Base-by-base conservation (phyloP, 2,329 filamentous ascomycete species). In the Rhynchosporium agropyri region DNA sequence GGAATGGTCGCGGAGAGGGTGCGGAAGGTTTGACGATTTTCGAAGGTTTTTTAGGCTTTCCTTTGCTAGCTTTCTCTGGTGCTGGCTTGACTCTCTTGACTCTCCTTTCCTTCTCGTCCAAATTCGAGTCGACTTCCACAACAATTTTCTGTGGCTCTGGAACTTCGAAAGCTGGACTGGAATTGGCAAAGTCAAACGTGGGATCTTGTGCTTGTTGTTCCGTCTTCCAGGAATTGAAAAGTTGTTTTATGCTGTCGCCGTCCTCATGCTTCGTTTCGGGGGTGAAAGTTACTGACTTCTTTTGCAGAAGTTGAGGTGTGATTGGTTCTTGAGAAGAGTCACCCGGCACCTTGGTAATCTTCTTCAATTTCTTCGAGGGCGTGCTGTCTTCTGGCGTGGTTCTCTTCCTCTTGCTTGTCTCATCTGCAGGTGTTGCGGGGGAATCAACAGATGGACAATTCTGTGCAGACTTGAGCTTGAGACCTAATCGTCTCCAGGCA, bases 241-340 rank as follows among this genome's bases (percentile, higher is more conserved):
- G 74, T 54, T 79, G 76, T 63, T 81, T 79, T 55, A 79, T 79
- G 61, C 79, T 84, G 64, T 81, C 79, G 26, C 82, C 84, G 73
- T 88, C 84, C 51, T 80, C 75, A 6, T 74, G 76, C 71, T 89
- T 88, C 3, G 85, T 86, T 57, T 87, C 86, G 7, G 83, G 79
- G 1, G 86, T 83, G 72, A 90, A 89, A 1, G 84, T 83, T 8
- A 90, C 87, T 3, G 83, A 85, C 72, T 89, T 88, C 65, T 77
- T 77, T 45, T 71, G 71, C 59, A 63, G 65, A 33, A 70, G 59
- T 28, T 64, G 63, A 12, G 71, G 71, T 43, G 71, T 72, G 33
- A 63, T 61, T 70, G 73, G 67, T 67, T 69, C 60, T 59, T 65
- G 54, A 51, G 60, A 49, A 15, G 66, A 59, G 58, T 48, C 53